Conservation (phyloP, 2,329 filamentous ascomycete species). For the Aspergillus tamarii region DNA sequence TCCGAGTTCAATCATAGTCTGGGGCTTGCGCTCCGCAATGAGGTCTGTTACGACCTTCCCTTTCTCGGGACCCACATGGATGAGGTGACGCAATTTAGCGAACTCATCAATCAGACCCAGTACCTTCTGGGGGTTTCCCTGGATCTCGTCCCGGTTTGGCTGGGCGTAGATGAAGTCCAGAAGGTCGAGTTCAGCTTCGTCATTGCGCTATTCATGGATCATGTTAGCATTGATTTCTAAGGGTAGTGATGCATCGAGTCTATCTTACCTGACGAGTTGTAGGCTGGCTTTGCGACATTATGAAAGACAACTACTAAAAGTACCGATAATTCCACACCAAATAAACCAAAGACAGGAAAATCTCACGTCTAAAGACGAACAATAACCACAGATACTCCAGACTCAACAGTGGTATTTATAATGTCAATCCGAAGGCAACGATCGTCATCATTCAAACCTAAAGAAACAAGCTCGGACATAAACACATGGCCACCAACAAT, state of each 20-base stretch:
- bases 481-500: neutral
- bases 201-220: constrained; percentile 49
- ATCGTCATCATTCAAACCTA: neutral
- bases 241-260: neutral
- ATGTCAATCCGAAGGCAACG: neutral
- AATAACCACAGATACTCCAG: neutral
- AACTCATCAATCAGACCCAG: constrained; percentile 73
- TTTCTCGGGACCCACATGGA: constrained; percentile 79
- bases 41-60: constrained; percentile 70
- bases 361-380: neutral
- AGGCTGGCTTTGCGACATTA: neutral
- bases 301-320: neutral
- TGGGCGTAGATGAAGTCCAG: constrained; percentile 69
- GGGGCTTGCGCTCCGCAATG: constrained; percentile 68
- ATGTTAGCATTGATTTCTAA: neutral
- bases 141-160: constrained; percentile 64
- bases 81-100: constrained; percentile 69
- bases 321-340: neutral
- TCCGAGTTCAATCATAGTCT: constrained; percentile 76
- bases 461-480: neutral
- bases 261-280: constrained; percentile 1
- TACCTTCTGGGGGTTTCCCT: constrained; percentile 66
- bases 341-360: neutral
- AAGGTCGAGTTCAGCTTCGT: constrained; percentile 74
- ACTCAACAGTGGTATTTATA: neutral